Evolutionary conservation across 139 green algal genomes (phyloP).

Genomic region (Coccomyxa sp.): DNA sequence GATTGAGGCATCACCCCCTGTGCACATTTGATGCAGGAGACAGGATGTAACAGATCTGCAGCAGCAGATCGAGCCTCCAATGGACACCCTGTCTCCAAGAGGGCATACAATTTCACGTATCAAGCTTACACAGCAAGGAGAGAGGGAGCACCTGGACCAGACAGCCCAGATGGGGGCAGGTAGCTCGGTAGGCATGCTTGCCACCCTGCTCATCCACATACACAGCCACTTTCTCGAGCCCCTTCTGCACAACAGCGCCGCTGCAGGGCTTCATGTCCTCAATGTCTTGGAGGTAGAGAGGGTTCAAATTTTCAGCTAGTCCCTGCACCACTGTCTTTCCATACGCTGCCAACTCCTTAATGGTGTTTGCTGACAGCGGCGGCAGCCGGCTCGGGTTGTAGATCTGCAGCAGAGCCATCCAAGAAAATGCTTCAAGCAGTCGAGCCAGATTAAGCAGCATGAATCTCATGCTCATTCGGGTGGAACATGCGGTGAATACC

Average conservation of each 20-base stretch:
- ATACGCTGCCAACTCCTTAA: conserved; percentile 23
- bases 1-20: too few species aligned
- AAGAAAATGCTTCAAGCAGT: too few species aligned
- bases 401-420: background rate
- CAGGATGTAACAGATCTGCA: too few species aligned
- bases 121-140: too few species aligned
- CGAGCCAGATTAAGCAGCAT: too few species aligned
- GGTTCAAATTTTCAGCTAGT: conserved; percentile 19
- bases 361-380: conserved; percentile 8
- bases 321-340: conserved; percentile 12
- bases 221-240: conserved; percentile 32
- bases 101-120: too few species aligned
- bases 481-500: too few species aligned
- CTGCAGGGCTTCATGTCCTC: background rate
- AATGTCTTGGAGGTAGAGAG: conserved; percentile 8
- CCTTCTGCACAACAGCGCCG: conserved; percentile 34
- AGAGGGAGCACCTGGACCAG: too few species aligned
- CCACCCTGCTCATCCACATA: conserved; percentile 27
- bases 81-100: too few species aligned
- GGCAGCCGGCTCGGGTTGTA: conserved; percentile 15
- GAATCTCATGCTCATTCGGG: too few species aligned
- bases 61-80: too few species aligned
- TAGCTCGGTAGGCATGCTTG: conserved; percentile 26
- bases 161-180: conserved; percentile 46
- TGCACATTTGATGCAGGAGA: too few species aligned